Evolutionary conservation across 768 basidiomycete species (phyloP).

Genomic region (Rhodotorula graminis): DNA sequence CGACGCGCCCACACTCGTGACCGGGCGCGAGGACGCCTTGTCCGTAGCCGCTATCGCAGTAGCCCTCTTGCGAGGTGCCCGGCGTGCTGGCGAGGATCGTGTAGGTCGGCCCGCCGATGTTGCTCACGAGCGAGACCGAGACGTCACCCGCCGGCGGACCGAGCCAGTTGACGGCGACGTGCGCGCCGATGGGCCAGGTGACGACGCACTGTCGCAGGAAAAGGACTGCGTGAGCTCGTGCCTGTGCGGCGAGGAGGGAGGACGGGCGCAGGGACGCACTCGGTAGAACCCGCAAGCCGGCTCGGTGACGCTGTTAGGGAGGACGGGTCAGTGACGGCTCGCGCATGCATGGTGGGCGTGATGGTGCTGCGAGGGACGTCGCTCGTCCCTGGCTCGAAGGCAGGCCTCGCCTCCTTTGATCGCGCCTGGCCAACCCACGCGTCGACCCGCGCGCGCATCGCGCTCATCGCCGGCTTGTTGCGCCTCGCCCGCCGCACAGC

Average conservation of each 20-base stretch:
- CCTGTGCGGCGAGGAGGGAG: not conserved
- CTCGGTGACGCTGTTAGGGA: conserved; percentile 25
- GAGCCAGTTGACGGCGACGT: conserved; percentile 37
- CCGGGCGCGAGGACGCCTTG: conserved; percentile 20
- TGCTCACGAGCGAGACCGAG: conserved; percentile 26
- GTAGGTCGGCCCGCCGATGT: conserved; percentile 31
- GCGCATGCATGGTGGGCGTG: too few relatives aligned
- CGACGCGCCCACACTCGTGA: conserved; percentile 27
- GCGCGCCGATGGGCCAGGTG: conserved; percentile 29
- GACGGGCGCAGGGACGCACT: not conserved
- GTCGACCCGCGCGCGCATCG: too few relatives aligned
- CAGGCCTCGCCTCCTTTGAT: too few relatives aligned
- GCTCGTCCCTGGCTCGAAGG: too few relatives aligned
- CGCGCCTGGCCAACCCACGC: too few relatives aligned
- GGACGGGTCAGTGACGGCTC: not conserved
- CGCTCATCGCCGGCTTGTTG: too few relatives aligned
- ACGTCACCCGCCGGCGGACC: conserved; percentile 34
- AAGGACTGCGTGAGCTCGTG: too few relatives aligned
- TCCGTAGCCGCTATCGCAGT: conserved; percentile 34
- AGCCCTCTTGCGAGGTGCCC: conserved; percentile 20
- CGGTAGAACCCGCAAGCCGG: conserved; percentile 36
- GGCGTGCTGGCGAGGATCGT: conserved; percentile 13
- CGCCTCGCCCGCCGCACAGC: too few relatives aligned
- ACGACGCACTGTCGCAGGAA: conserved; percentile 17
- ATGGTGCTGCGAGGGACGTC: too few relatives aligned